phyloP scores from a whole-genome alignment of 768 basidiomycete species.

The Boletus eberwhitei region DNA sequence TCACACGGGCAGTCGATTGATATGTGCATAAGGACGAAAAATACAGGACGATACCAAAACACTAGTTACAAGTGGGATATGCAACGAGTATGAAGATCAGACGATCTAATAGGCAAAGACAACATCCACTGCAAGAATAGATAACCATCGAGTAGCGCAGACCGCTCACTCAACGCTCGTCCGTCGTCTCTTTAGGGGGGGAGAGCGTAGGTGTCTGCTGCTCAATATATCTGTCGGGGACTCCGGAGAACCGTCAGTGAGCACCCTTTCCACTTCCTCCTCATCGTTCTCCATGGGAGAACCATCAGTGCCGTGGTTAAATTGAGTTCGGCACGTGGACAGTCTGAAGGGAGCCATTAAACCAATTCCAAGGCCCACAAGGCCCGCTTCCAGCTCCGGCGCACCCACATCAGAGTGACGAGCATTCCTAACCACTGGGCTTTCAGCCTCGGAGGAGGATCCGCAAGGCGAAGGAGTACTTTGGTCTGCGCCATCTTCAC shows the following conservation, averaged over 20 bases:
- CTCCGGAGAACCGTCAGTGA: conserved; percentile 19
- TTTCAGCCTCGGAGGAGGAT: conserved; percentile 39
- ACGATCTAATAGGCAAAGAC: conserved; percentile 5
- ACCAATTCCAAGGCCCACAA: conserved; percentile 39
- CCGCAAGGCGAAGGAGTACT: conserved; percentile 15
- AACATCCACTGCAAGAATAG: conserved; percentile 19
- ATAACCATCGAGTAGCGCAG: conserved; percentile 22
- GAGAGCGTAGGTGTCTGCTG: conserved; percentile 27
- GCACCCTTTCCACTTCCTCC: conserved; percentile 33
- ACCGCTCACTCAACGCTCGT: conserved; percentile 26
- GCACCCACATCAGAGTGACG: conserved; percentile 20
- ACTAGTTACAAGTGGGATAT: conserved; percentile 33
- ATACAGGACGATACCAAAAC: conserved; percentile 30
- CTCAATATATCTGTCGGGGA: conserved; percentile 24
- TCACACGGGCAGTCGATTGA: conserved; percentile 21
- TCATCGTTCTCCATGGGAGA: conserved; percentile 28
- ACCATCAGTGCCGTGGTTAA: conserved; percentile 7
- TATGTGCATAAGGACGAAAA: conserved; percentile 6
- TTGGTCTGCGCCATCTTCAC: conserved; percentile 6
- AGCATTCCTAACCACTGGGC: conserved; percentile 45
- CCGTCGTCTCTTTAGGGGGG: conserved; percentile 53
- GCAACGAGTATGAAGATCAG: conserved; percentile 12
- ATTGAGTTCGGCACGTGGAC: conserved; percentile 36
- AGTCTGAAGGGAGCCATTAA: conserved; percentile 55
- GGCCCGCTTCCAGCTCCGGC: conserved; percentile 32